Percentiles rank a stretch among this genome's conserved stretches.
Conservation (phyloP, 768 basidiomycete species). For the Leucocoprinus sp. region DNA sequence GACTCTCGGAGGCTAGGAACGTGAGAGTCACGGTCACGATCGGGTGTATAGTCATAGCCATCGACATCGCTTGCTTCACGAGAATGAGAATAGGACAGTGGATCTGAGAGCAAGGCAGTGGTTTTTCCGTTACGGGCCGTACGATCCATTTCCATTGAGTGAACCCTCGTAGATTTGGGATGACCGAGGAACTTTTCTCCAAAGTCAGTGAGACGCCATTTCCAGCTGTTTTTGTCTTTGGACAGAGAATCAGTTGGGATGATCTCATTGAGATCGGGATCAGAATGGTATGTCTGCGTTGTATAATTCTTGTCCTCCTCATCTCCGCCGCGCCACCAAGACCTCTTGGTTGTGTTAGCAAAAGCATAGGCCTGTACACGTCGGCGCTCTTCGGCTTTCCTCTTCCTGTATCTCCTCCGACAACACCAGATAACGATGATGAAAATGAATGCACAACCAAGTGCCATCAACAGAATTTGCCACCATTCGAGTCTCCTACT, state of each 20-base stretch:
- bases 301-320: not conserved
- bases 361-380: conserved; percentile 6
- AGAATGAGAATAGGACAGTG: not conserved
- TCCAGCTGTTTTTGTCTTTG: conserved; percentile 1
- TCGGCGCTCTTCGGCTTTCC: conserved; percentile 41
- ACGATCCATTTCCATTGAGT: conserved; percentile 27
- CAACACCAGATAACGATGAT: conserved; percentile 57
- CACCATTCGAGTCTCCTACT: conserved; percentile 61
- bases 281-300: not conserved
- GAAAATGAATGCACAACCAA: conserved; percentile 78
- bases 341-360: not conserved
- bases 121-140: conserved; percentile 36
- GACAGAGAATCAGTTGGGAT: not conserved
- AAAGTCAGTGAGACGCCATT: conserved; percentile 37
- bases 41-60: not conserved
- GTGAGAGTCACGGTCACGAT: not conserved
- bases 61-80: not conserved
- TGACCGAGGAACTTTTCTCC: conserved; percentile 57
- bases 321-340: not conserved
- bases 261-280: not conserved
- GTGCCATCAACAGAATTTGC: conserved; percentile 78
- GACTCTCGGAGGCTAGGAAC: conserved; percentile 1
- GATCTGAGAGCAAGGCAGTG: conserved; percentile 13
- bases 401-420: conserved; percentile 62
- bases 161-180: conserved; percentile 28